These are phyloP conservation scores for Sordariomycetes sp. DNA, from an alignment of 2,329 filamentous ascomycete genomes.

Conservation along the genomic window DNA sequence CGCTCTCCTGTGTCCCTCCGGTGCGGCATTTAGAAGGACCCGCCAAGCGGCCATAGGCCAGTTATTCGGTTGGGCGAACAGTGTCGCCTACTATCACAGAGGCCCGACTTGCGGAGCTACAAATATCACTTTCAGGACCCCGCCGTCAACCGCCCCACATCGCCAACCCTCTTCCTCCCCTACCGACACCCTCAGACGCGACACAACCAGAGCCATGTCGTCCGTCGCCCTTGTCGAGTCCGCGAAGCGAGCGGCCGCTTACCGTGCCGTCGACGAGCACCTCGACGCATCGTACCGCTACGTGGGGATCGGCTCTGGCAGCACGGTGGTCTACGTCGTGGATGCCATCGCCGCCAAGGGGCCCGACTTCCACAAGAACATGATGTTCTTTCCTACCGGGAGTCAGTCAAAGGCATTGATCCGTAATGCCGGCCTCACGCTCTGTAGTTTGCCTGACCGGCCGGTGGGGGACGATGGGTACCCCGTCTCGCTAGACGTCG, in stretches of 20 bases:
- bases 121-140: background rate
- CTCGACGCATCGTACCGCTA: conserved; percentile 48
- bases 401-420: conserved; percentile 85
- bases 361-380: conserved; percentile 37
- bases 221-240: conserved; percentile 42
- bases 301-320: conserved; percentile 70
- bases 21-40: conserved; percentile 17
- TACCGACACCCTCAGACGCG: background rate
- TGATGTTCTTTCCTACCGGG: conserved; percentile 85
- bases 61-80: background rate
- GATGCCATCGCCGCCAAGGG: conserved; percentile 60
- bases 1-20: background rate
- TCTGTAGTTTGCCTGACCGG: conserved; percentile 66
- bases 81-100: background rate
- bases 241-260: conserved; percentile 64
- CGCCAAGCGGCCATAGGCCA: background rate
- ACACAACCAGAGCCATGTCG: conserved; percentile 18
- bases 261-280: conserved; percentile 60
- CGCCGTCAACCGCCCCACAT: conserved; percentile 1
- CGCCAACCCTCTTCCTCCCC: background rate
- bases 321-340: conserved; percentile 74
- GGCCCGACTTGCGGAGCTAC: background rate
- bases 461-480: conserved; percentile 36
- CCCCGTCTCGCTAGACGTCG: conserved; percentile 60
- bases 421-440: conserved; percentile 59